These are phyloP conservation scores for Pouteria glomerata DNA, from an alignment of 148 eudicot genomes.

Conservation along the genomic window DNA sequence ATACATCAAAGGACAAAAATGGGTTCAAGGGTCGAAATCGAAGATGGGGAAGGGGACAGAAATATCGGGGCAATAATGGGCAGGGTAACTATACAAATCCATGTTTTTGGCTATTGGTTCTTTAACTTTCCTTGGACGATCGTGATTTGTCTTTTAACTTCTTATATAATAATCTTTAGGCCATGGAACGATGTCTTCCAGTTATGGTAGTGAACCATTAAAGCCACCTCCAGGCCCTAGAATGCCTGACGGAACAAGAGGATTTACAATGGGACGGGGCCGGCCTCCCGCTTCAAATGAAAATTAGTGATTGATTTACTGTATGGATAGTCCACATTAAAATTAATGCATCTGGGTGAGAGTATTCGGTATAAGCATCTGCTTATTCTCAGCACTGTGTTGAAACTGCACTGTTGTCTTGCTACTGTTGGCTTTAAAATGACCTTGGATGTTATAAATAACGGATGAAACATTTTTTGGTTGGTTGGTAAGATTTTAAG, in stretches of 20 bases:
- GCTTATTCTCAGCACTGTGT: background rate
- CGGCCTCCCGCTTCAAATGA: conserved; percentile 33
- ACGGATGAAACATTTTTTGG: too few relatives aligned
- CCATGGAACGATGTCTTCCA: conserved; percentile 39
- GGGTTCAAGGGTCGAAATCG: conserved; percentile 41
- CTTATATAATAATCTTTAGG: conserved; percentile 24
- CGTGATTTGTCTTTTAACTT: background rate
- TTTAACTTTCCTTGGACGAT: background rate
- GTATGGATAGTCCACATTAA: too few relatives aligned
- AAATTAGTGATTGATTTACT: conserved; percentile 5
- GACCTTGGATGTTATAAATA: too few relatives aligned
- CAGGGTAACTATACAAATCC: conserved; percentile 37
- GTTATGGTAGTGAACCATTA: conserved; percentile 36
- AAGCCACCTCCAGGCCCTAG: conserved; percentile 88
- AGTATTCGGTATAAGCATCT: too few relatives aligned
- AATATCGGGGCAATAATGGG: conserved; percentile 42
- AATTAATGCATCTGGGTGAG: too few relatives aligned
- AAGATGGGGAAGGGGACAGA: conserved; percentile 53
- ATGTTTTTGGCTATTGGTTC: background rate
- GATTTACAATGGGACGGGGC: conserved; percentile 91
- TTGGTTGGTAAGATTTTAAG: too few relatives aligned
- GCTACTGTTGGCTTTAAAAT: too few relatives aligned
- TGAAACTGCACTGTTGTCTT: too few relatives aligned
- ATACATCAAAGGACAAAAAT: conserved; percentile 41
- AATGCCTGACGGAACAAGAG: conserved; percentile 95